These are phyloP conservation scores for Phaeosphaeriaceae sp. DNA, from an alignment of 2,329 filamentous ascomycete genomes.

Conservation along the genomic window DNA sequence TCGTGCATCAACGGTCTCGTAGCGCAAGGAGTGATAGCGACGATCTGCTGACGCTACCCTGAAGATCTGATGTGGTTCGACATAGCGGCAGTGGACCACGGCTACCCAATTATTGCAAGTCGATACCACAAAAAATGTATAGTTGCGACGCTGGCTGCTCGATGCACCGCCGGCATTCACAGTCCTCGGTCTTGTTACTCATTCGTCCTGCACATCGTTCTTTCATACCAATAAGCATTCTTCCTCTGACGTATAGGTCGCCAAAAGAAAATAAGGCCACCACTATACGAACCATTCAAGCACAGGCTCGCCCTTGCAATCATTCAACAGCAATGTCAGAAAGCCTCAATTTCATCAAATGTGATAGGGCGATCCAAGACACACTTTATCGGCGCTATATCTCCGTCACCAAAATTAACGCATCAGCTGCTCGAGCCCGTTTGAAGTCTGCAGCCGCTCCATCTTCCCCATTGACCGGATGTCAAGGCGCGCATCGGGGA, in stretches of 20 bases:
- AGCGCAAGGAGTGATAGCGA: neutral
- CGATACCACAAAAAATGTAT: neutral
- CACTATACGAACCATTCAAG: neutral
- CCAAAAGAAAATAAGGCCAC: neutral
- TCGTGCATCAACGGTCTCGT: neutral
- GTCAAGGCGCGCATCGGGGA: neutral
- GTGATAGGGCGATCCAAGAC: neutral
- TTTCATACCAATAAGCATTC: neutral
- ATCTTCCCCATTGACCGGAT: neutral
- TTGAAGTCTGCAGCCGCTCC: neutral
- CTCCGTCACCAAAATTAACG: neutral
- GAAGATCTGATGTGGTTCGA: neutral
- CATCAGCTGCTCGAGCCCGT: neutral
- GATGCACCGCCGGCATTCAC: neutral
- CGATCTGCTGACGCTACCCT: constrained; percentile 1
- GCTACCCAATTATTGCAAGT: neutral
- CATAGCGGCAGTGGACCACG: neutral
- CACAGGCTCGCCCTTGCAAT: neutral
- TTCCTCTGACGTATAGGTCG: neutral
- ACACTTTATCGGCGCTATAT: neutral
- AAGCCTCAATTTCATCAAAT: neutral
- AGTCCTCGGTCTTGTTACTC: neutral
- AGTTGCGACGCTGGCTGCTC: neutral
- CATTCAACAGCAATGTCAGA: neutral
- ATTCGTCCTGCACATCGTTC: neutral